These are phyloP conservation scores for Psilocybe cyanescens DNA, from an alignment of 768 basidiomycete species.

Conservation along the genomic window DNA sequence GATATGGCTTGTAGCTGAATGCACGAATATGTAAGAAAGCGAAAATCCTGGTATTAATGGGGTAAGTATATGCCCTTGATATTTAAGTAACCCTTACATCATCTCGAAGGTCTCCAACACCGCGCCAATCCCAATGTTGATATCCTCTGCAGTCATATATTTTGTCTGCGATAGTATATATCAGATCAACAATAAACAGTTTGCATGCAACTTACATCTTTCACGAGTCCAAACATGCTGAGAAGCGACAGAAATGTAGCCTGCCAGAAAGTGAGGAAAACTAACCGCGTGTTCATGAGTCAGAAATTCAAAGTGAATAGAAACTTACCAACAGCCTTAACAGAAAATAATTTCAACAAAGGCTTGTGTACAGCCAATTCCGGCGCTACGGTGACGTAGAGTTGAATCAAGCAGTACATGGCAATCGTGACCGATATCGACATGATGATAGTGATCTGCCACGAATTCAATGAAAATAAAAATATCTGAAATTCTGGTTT, in stretches of 20 bases:
- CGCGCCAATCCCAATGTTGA: constrained; percentile 72
- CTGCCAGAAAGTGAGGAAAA: constrained; percentile 83
- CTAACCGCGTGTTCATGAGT: constrained; percentile 28
- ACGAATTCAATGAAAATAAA: constrained; percentile 1
- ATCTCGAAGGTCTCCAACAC: constrained; percentile 76
- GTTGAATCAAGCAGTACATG: constrained; percentile 79
- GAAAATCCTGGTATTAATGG: constrained; percentile 48
- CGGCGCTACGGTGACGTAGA: constrained; percentile 61
- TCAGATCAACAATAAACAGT: background rate
- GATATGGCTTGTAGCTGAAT: constrained; percentile 72
- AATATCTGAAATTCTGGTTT: background rate
- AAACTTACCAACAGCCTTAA: constrained; percentile 71
- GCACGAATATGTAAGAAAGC: constrained; percentile 73
- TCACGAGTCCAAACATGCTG: constrained; percentile 60
- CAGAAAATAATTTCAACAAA: constrained; percentile 67
- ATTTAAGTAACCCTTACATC: constrained; percentile 49
- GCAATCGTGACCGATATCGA: constrained; percentile 75
- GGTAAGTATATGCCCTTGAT: constrained; percentile 9
- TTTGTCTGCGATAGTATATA: constrained; percentile 42
- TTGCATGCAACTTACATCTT: constrained; percentile 47
- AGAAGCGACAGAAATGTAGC: constrained; percentile 61
- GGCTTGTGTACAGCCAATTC: constrained; percentile 63
- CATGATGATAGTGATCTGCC: constrained; percentile 60
- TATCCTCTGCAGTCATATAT: constrained; percentile 76
- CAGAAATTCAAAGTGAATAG: background rate